phyloP scores from a whole-genome alignment of 768 basidiomycete genomes.

The Xanthoconium stramineum region DNA sequence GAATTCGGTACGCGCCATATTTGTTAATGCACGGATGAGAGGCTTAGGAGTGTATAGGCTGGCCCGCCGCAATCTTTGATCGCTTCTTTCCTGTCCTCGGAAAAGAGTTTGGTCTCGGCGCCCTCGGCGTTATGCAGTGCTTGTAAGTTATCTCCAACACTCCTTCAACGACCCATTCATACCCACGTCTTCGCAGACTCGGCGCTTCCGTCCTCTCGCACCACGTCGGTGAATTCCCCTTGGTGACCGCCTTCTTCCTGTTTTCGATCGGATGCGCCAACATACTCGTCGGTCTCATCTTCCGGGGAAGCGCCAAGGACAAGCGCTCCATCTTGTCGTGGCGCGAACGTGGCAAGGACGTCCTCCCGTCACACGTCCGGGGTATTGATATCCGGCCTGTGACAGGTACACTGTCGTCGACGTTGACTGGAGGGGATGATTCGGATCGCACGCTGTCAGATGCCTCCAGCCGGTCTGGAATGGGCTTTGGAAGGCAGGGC shows the following conservation, averaged over 20 bases:
- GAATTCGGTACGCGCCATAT: constrained; percentile 36
- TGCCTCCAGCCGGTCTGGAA: constrained; percentile 39
- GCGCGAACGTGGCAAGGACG: constrained; percentile 55
- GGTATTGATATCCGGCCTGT: constrained; percentile 25
- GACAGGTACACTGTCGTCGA: constrained; percentile 12
- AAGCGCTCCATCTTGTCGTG: constrained; percentile 67
- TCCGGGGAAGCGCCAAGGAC: constrained; percentile 63
- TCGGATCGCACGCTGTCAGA: constrained; percentile 6
- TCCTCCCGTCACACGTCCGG: constrained; percentile 45
- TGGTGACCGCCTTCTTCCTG: constrained; percentile 83
- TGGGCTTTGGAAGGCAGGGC: constrained; percentile 79
- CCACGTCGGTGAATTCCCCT: constrained; percentile 78
- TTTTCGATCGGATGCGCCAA: constrained; percentile 83
- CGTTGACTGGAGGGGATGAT: constrained; percentile 5
- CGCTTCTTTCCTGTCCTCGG: constrained; percentile 93
- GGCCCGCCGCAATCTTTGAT: constrained; percentile 78
- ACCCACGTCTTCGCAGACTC: constrained; percentile 37
- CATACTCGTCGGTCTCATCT: constrained; percentile 77
- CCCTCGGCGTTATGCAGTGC: constrained; percentile 84
- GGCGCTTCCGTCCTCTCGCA: constrained; percentile 72
- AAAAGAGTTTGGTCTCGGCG: constrained; percentile 77
- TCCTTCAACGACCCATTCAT: background rate
- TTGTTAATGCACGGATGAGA: background rate
- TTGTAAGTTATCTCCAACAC: constrained; percentile 46
- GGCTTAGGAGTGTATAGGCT: constrained; percentile 36